Base-by-base conservation (phyloP, 768 basidiomycete genomes). In the Lactarius indigo region DNA sequence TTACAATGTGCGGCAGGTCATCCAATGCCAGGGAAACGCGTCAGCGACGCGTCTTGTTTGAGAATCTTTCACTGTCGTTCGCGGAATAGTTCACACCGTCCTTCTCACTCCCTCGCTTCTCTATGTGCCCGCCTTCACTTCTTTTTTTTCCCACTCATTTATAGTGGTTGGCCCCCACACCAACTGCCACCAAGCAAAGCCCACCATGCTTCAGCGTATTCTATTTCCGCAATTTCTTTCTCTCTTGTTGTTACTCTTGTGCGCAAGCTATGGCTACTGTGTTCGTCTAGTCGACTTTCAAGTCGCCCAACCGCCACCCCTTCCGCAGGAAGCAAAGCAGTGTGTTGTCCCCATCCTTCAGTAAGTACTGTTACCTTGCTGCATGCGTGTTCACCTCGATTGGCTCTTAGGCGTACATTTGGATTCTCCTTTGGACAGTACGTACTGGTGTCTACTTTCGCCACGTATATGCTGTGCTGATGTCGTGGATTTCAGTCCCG, bases 351-450 rank as follows among this genome's bases (percentile, higher is more conserved):
- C 84, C 75, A 80, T 91, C 61, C 75, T 92, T 18, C 79, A 87
- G 88, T 90, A 68, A 72, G 83, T 76, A 26, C n/a, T 17, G 13
- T 31, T 55, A 26, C 28, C 41, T 26, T 59, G 58, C 26, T 59
- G 41, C 6, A 39, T 62, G 59, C 39, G 50, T 20, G 23, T 35
- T 28, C 6, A 60, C 35, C 41, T 68, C 5, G 50, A 17, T 15
- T 50, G 23, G 17, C 23, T 31, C 35, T 20, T 64, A 89, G 89
- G 73, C 87, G 85, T 59, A 88, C 88, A 63, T 91, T 90, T 72
- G 90, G 85, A 3, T 84, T 82, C 73, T 91, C 90, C 2, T 91
- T 85, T 68, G 88, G 87, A 71, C 66, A 78, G 89, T 90, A 72
- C 74, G 84, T 78, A 44, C 33, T 28, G 18, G 17, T 47, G 13